These are phyloP conservation scores for Auricularia sp. DNA, from an alignment of 768 basidiomycete species.

Conservation along the genomic window DNA sequence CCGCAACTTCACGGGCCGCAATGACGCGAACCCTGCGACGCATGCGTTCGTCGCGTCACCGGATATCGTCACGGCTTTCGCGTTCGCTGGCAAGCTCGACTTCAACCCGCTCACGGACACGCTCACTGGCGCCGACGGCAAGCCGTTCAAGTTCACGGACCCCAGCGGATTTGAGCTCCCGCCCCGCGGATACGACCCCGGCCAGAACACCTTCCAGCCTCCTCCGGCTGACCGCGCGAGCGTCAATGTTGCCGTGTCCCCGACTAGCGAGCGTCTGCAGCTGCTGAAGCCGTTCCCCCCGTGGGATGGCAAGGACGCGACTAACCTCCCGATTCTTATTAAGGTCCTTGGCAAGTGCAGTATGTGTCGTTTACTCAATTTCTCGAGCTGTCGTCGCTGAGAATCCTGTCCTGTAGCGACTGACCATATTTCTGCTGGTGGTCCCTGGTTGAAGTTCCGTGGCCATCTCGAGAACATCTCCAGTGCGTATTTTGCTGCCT, in stretches of 20 bases:
- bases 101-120: constrained; percentile 96
- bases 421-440: constrained; percentile 94
- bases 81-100: constrained; percentile 85
- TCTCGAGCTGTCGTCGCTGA: constrained; percentile 2
- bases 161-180: constrained; percentile 90
- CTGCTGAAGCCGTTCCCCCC: constrained; percentile 78
- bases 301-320: constrained; percentile 90
- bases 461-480: constrained; percentile 98
- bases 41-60: constrained; percentile 94
- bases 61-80: constrained; percentile 92
- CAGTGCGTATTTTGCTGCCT: constrained; percentile 35
- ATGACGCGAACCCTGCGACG: constrained; percentile 98
- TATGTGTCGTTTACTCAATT: constrained; percentile 20
- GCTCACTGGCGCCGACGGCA: constrained; percentile 83
- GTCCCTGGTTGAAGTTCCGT: constrained; percentile 99
- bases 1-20: constrained; percentile 99
- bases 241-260: constrained; percentile 79
- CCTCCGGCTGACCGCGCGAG: constrained; percentile 77
- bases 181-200: constrained; percentile 90
- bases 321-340: constrained; percentile 86
- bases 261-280: constrained; percentile 83
- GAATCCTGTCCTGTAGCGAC: constrained; percentile 36
- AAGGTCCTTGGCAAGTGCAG: constrained; percentile 99
- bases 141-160: constrained; percentile 92
- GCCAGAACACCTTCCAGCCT: constrained; percentile 93